A percentile compares a stretch with the other conserved stretches of the same genome.
These are phyloP conservation scores for Acanthamoeba castellanii DNA, from an alignment of 208 protist genomes.

Conservation along the genomic window DNA sequence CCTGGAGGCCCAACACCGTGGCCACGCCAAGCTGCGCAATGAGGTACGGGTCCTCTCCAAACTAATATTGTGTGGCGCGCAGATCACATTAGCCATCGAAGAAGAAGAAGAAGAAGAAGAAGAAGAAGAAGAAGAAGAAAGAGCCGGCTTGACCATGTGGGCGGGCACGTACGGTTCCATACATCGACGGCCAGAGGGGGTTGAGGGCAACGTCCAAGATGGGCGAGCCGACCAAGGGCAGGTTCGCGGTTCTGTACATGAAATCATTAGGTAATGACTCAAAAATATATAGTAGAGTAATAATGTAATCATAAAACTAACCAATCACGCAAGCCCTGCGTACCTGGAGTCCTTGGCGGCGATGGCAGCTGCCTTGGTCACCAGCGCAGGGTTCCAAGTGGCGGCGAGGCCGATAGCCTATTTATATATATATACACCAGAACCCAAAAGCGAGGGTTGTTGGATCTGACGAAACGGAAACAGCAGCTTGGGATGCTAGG, in stretches of 20 bases:
- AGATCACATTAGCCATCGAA: neutral
- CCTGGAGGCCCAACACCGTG: neutral
- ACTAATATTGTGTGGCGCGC: neutral
- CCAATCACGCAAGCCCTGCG: neutral
- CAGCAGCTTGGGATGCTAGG: neutral
- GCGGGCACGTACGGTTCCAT: neutral
- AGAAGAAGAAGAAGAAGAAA: neutral
- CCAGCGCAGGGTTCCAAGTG: conserved; percentile 9
- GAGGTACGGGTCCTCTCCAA: conserved; percentile 34
- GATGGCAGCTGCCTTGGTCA: neutral
- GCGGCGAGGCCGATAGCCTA: conserved; percentile 9
- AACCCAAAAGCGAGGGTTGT: neutral
- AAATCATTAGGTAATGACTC: neutral
- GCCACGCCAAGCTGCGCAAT: neutral
- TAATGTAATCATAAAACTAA: neutral
- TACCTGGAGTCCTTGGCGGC: conserved; percentile 51
- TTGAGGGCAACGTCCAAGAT: neutral
- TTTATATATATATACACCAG: neutral
- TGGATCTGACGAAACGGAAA: neutral
- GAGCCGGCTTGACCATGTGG: neutral
- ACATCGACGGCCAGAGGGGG: neutral
- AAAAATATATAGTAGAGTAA: neutral
- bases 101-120: neutral
- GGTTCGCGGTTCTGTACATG: neutral
- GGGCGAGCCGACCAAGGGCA: neutral